Evolutionary conservation across 495 filamentous ascomycete genomes (phyloP).

Genomic region (Usnea hakonensis): DNA sequence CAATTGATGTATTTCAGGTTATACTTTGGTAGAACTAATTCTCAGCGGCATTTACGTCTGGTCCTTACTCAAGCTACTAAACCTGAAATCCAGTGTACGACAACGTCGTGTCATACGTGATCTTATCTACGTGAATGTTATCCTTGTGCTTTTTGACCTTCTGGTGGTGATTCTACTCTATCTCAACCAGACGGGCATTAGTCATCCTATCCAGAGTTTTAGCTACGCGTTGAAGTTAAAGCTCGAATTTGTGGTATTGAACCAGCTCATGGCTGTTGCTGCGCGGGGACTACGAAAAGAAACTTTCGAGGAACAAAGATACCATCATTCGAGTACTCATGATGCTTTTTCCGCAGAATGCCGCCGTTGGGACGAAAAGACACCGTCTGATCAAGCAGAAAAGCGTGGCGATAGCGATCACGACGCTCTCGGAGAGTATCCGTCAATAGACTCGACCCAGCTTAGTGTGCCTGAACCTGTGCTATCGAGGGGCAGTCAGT

Average conservation of each 20-base stretch:
- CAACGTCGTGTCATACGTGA: constrained; percentile 31
- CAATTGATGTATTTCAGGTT: constrained; percentile 16
- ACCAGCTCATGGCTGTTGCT: constrained; percentile 34
- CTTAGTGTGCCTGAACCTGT: background rate
- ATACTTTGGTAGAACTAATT: constrained; percentile 34
- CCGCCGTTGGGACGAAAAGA: background rate
- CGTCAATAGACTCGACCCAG: background rate
- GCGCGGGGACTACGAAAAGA: constrained; percentile 16
- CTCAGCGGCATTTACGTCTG: constrained; percentile 34
- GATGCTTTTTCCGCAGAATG: background rate
- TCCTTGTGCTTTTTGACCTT: constrained; percentile 43
- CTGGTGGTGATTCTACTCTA: constrained; percentile 35
- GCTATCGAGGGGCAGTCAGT: background rate
- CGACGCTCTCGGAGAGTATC: background rate
- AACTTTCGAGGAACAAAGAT: constrained; percentile 18
- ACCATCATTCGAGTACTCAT: constrained; percentile 10
- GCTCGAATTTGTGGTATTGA: constrained; percentile 46
- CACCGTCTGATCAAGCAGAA: background rate
- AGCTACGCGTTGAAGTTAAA: constrained; percentile 48
- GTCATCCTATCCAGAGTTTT: constrained; percentile 39
- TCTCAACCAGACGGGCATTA: constrained; percentile 34
- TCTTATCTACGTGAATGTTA: constrained; percentile 42
- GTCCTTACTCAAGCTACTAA: constrained; percentile 32
- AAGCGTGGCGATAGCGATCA: background rate
- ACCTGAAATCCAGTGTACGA: constrained; percentile 28